phyloP scores from a whole-genome alignment of 768 basidiomycete species.

The Mycena latifolia region DNA sequence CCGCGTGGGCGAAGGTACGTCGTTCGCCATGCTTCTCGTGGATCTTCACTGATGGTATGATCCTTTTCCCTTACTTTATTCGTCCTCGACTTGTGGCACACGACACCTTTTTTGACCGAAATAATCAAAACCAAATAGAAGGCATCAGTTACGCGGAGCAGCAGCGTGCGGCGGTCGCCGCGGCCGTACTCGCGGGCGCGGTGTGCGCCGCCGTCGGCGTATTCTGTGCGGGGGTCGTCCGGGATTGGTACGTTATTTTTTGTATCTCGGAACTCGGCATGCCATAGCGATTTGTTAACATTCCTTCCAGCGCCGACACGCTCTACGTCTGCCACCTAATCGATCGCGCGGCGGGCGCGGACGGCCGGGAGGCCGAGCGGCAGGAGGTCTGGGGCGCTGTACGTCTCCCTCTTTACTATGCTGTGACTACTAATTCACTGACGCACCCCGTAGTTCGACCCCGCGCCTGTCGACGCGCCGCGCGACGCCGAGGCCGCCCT shows the following conservation, averaged over 20 bases:
- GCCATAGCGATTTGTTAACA: not conserved
- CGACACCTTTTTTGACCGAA: not conserved
- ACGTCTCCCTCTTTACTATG: not conserved
- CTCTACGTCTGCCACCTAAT: slow-evolving; percentile 32
- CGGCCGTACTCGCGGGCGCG: slow-evolving; percentile 30
- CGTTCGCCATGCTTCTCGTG: not conserved
- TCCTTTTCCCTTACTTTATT: not conserved
- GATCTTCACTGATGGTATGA: not conserved
- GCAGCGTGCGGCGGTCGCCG: slow-evolving; percentile 33
- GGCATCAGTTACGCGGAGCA: slow-evolving; percentile 33
- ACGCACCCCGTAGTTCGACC: slow-evolving; percentile 24
- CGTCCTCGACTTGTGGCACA: not conserved
- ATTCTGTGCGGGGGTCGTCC: slow-evolving; percentile 33
- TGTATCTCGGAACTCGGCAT: too few species aligned
- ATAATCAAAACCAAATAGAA: slow-evolving; percentile 12
- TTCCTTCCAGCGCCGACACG: slow-evolving; percentile 28
- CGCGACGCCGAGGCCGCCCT: slow-evolving; percentile 32
- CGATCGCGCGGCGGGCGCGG: slow-evolving; percentile 31
- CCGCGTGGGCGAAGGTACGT: slow-evolving; percentile 29
- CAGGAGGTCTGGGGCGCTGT: slow-evolving; percentile 33
- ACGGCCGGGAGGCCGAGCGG: slow-evolving; percentile 19
- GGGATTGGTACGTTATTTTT: slow-evolving; percentile 25
- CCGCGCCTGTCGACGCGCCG: slow-evolving; percentile 23
- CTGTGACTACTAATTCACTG: not conserved
- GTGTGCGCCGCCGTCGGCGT: slow-evolving; percentile 34